Conservation (phyloP, 148 eudicot species). For the Vaccinium vitisidaea region DNA sequence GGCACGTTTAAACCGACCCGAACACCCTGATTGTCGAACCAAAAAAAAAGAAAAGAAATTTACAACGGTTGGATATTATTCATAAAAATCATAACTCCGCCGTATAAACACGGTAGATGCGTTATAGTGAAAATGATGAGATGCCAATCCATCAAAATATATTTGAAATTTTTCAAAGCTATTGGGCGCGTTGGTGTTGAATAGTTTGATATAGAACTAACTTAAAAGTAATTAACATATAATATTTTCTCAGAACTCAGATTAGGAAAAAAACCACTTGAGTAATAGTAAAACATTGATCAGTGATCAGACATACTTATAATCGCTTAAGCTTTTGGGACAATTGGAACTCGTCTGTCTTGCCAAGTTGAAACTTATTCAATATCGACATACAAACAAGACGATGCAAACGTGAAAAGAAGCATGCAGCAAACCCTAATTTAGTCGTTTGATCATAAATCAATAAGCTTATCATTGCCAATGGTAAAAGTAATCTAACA, state of each 20-base stretch:
- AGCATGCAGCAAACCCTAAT: background rate
- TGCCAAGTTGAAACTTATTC: background rate
- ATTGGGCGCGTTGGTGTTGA: background rate
- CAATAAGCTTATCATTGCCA: background rate
- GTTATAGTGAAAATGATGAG: background rate
- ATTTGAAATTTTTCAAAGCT: background rate
- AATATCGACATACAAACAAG: background rate
- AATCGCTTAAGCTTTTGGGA: background rate
- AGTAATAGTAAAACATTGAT: too few species aligned
- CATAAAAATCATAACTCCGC: too few species aligned
- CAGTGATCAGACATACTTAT: too few species aligned
- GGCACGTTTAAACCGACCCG: too few species aligned
- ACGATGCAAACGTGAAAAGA: background rate
- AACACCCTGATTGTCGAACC: too few species aligned
- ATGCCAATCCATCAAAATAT: slow-evolving; percentile 1
- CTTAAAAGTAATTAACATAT: background rate
- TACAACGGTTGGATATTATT: too few species aligned
- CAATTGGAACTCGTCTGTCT: background rate
- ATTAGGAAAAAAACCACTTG: too few species aligned
- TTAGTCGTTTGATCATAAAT: background rate
- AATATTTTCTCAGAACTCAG: too few species aligned
- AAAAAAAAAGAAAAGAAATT: too few species aligned
- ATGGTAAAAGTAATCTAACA: background rate
- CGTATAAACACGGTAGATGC: background rate
- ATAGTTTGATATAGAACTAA: background rate